Base-by-base conservation (phyloP, 1,139 yeast genomes). In the Candida labiduridarum region DNA sequence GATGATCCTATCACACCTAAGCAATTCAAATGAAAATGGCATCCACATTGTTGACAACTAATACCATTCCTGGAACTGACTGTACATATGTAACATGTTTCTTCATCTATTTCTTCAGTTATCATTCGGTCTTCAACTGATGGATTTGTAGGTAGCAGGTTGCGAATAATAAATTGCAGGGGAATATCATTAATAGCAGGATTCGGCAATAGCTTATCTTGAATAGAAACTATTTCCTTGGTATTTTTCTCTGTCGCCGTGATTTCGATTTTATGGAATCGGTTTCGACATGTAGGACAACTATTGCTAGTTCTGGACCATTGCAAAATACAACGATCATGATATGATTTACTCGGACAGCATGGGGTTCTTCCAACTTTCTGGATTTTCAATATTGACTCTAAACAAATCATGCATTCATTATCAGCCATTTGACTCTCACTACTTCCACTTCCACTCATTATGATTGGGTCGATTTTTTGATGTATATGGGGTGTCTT, bases 361-460 rank as follows among this genome's bases (percentile, higher is more conserved):
- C 60, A 57, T 7, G 49, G 65, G 7, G 79, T 62, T n/a, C 66
- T 57, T 0, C 82, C 83, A 14, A 76, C 56, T 15, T 35, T 45
- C 4, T 59, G 55, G 12, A 41, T 27, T 6, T 30, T 16, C 11
- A 34, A 44, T n/a, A 79, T 63, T 1, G 59, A 54, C 45, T 80
- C 84, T 40, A 80, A 65, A 56, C 85, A 81, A 42, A 80, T 79
- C 29, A 81, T 69, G 57, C 85, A 80, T 49, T 75, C 79, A 49
- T 71, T 25, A 25, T 25, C 29, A 25, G 9, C 72, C 27, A 27
- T 44, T 9, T 19, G 30, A 27, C 22, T 18, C 12, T 44, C 41
- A 16, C 11, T 35, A n/a, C 14, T 38, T 12, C 7, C 22, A 12
- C 6, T 22, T 38, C 10, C 14, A 14, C n/a, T 36, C n/a, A 22